Percentiles rank a stretch among this genome's conserved stretches.
Evolutionary conservation across 2,329 filamentous ascomycete species (phyloP).

Genomic region (Ambrosiella beaveri): DNA sequence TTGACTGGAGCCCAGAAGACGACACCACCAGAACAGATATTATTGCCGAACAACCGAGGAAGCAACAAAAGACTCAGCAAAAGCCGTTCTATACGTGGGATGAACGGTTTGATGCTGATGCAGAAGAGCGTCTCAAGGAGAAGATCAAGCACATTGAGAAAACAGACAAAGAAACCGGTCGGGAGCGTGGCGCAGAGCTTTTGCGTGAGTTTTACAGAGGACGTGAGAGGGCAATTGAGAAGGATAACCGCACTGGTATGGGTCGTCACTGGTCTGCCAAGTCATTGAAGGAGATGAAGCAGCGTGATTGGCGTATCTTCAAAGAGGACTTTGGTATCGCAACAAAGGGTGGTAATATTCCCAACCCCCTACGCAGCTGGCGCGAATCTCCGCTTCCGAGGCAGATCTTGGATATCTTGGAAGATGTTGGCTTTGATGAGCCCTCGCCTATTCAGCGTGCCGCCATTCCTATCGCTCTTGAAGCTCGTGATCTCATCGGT

Average conservation of each 20-base stretch:
- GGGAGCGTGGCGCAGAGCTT: constrained; percentile 58
- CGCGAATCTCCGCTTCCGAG: constrained; percentile 65
- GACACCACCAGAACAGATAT: constrained; percentile 50
- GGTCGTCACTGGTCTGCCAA: constrained; percentile 97
- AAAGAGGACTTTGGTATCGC: constrained; percentile 97
- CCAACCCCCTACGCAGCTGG: constrained; percentile 95
- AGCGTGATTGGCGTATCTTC: constrained; percentile 98
- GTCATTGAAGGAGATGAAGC: constrained; percentile 78
- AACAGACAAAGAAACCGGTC: constrained; percentile 59
- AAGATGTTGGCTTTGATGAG: constrained; percentile 75
- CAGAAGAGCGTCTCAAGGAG: constrained; percentile 36
- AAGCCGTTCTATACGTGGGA: constrained; percentile 56
- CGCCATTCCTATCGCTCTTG: constrained; percentile 84
- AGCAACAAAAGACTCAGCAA: constrained; percentile 8
- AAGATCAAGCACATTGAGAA: constrained; percentile 55
- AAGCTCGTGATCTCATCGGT: constrained; percentile 89
- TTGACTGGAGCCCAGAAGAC: constrained; percentile 91
- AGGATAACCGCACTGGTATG: constrained; percentile 53
- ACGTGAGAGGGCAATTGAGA: constrained; percentile 46
- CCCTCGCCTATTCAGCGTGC: constrained; percentile 85
- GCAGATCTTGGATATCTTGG: constrained; percentile 63
- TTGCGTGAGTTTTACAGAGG: constrained; percentile 62
- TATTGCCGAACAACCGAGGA: constrained; percentile 4
- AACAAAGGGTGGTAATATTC: constrained; percentile 80
- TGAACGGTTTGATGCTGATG: constrained; percentile 34